Percentiles rank a stretch among this genome's conserved stretches.
These are phyloP conservation scores for Rosa multiflora DNA, from an alignment of 306 rosid species.

Conservation along the genomic window DNA sequence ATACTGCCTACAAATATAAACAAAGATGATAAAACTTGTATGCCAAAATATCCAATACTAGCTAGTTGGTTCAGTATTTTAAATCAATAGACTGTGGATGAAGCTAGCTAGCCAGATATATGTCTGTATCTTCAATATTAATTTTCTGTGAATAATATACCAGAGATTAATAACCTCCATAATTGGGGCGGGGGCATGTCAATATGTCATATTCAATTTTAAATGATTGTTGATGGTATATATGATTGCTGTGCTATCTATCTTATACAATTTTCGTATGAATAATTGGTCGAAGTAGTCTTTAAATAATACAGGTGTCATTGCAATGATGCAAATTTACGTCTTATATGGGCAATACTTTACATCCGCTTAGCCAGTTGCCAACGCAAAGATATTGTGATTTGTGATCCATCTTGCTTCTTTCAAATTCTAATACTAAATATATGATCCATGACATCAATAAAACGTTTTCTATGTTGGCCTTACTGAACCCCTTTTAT, in stretches of 20 bases:
- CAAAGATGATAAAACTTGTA: neutral
- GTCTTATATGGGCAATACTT: neutral
- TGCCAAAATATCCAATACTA: neutral
- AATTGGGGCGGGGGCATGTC: slow-evolving; percentile 2
- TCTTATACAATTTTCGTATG: neutral
- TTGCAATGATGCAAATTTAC: neutral
- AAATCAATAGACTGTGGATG: slow-evolving; percentile 5
- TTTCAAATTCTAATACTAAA: neutral
- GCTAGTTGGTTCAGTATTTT: neutral
- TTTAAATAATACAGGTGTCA: slow-evolving; percentile 20
- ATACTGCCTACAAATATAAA: neutral
- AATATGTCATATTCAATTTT: neutral
- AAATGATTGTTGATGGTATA: neutral
- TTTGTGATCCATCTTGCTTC: slow-evolving; percentile 10
- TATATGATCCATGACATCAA: slow-evolving; percentile 6
- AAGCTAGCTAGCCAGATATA: neutral
- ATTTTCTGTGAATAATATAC: neutral
- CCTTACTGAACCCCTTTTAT: neutral
- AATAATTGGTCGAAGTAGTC: slow-evolving; percentile 5
- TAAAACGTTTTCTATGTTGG: slow-evolving; percentile 11
- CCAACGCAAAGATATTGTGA: slow-evolving; percentile 14
- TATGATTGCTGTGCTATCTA: slow-evolving; percentile 1
- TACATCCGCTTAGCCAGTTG: slow-evolving; percentile 6
- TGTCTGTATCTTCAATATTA: neutral
- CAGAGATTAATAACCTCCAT: slow-evolving; percentile 13